Percentiles rank a stretch among this genome's conserved stretches.
Conservation (phyloP, 2,329 filamentous ascomycete species). For the Epichloe sp. region DNA sequence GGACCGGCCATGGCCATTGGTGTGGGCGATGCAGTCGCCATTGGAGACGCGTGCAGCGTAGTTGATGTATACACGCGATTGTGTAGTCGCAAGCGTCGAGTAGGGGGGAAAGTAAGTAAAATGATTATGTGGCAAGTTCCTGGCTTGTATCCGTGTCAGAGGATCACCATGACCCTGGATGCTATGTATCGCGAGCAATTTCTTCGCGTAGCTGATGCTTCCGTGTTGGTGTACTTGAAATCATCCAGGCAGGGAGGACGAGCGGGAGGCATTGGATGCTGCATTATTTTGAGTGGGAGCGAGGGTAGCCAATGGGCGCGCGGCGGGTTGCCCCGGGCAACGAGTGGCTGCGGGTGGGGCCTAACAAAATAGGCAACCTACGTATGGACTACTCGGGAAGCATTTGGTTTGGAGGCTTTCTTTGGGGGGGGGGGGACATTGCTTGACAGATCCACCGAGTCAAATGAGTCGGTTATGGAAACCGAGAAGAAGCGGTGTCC, state of each 20-base stretch:
- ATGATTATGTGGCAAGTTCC: neutral
- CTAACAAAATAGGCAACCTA: neutral
- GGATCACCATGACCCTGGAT: conserved; percentile 23
- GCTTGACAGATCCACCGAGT: neutral
- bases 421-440: neutral
- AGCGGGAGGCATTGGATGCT: neutral
- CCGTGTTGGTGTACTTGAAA: conserved; percentile 15
- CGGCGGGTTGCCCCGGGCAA: conserved; percentile 20
- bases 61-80: conserved; percentile 5
- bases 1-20: conserved; percentile 38
- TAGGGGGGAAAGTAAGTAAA: conserved; percentile 14
- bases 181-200: conserved; percentile 15
- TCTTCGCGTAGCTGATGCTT: conserved; percentile 16
- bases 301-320: conserved; percentile 17
- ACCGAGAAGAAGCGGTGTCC: neutral
- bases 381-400: no score
- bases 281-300: conserved; percentile 15
- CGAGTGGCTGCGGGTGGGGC: conserved; percentile 5
- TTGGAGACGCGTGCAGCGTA: conserved; percentile 13
- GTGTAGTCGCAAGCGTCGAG: neutral
- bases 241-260: conserved; percentile 5
- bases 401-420: no score
- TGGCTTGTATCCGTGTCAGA: conserved; percentile 24
- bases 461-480: neutral
- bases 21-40: conserved; percentile 43